Base-by-base conservation (phyloP, 108 stramenopile genomes). In the Cyclotella sp. region DNA sequence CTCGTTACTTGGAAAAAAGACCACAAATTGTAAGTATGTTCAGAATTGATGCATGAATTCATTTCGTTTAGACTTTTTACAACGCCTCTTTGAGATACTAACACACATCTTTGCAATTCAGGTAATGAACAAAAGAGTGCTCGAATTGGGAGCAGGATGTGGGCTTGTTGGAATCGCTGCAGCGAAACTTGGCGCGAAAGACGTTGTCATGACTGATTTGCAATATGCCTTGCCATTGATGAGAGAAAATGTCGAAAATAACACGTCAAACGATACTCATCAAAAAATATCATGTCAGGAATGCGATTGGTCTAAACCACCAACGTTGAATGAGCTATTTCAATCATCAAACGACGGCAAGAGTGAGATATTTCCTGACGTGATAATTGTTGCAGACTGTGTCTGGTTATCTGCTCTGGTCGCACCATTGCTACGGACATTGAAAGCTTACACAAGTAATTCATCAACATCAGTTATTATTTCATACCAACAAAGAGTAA, bases 101-200 rank as follows among this genome's bases (percentile, higher is more conserved):
- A 34, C 34, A 2, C 34, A 5, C n/a, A 5, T 34, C 34, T 6
- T 34, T 2, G 4, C 34, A 2, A 6, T 34, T 34, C 12, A 70
- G 69, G 85, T 88, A 15, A 66, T 65, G 52, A 49, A 59, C 10
- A 84, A 88, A 53, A 42, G 49, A 52, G 79, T 90, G 2, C 62
- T 93, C 21, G 92, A 93, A 69, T 71, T 93, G 19, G 92, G 92
- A 28, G 78, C 85, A 11, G 92, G 92, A 27, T 86, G 86, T 60
- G 92, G 90, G 26, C 51, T 93, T 24, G 84, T 88, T 58, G 92
- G 92, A 14, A 80, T 93, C 24, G 82, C 86, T 34, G 74, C 81
- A 26, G 68, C 68, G 21, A 73, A 81, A 39, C 57, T 86, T 13
- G 86, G 87, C 44, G 86, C 89, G 19, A 69, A 55, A 16, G 44